Evolutionary conservation across 208 protist genomes (phyloP), one percentile per base, ranked within the genome.

Genomic region (Lotmaria passim): DNA sequence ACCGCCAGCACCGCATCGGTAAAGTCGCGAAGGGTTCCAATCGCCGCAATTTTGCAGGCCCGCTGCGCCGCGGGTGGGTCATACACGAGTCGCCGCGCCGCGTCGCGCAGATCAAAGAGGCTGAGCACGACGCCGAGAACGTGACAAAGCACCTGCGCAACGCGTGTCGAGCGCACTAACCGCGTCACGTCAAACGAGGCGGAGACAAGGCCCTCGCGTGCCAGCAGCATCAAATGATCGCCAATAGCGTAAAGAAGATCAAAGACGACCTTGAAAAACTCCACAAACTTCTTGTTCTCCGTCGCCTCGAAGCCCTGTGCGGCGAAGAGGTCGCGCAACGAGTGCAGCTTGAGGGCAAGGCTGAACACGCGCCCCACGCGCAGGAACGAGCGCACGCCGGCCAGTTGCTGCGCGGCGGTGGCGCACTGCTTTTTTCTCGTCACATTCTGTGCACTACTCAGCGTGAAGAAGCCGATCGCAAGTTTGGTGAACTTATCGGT

Each of bases 401-500:
- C 4, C 61, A 93, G 41, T 1, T 72, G 28, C 28, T 38, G 31
- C 19, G 47, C 66, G 1, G 70, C 23, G 17, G 7, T 12, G 24
- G 5, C 8, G 66, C 28, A 71, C 31, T 24, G 50, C 8, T 21
- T 41, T 11, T 39, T 39, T 19, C 15, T n/a, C 3, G 41, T 19
- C 7, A 26, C 33, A 11, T 26, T 24, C 28, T 38, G 41, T 7
- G 67, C 63, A 41, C 64, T 53, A 34, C 65, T 30, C 1, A 87
- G 19, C 14, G 80, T 56, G 31, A 80, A 80, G 41, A 75, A 36
- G 41, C 78, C 79, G 23, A 71, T 62, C 14, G 81, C 33, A 33
- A 77, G 12, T 66, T 92, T 92, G 53, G 73, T 78, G 48, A 89
- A 24, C 70, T 92, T 92, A 52, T 89, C 80, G 1, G 79, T 66